phyloP scores from a whole-genome alignment of 208 protist species.

The Acanthamoeba rhysodes region DNA sequence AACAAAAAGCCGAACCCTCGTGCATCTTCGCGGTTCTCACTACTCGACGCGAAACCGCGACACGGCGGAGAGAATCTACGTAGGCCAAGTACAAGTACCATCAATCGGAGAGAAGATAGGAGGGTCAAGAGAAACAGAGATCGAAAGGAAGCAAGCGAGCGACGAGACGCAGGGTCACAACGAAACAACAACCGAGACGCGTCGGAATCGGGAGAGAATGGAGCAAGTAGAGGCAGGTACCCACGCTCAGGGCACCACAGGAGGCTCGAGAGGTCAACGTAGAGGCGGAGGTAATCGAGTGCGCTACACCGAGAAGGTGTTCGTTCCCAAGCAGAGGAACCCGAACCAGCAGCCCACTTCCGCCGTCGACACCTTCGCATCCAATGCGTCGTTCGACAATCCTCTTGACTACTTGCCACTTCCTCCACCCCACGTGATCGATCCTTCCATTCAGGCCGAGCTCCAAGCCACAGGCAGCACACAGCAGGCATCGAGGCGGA shows the following conservation, averaged over 20 bases:
- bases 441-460: constrained; percentile 9
- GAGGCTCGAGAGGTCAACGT: not conserved
- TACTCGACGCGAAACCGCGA: no score
- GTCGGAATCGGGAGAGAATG: not conserved
- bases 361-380: not conserved
- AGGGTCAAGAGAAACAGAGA: not conserved
- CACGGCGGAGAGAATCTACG: no score
- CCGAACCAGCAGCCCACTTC: not conserved
- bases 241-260: not conserved
- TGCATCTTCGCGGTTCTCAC: not conserved
- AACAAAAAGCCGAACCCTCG: not conserved
- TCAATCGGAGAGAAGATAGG: not conserved
- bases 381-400: not conserved
- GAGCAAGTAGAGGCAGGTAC: not conserved
- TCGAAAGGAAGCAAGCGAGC: not conserved
- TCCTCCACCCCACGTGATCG: not conserved
- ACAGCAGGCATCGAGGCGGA: not conserved
- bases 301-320: constrained; percentile 1
- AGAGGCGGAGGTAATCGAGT: not conserved
- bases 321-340: constrained; percentile 15
- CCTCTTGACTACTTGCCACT: not conserved
- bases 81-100: no score
- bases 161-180: not conserved
- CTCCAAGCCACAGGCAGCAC: not conserved
- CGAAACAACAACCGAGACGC: not conserved